These are phyloP conservation scores for Cyclotella atomus DNA, from an alignment of 108 stramenopile genomes.

Conservation along the genomic window DNA sequence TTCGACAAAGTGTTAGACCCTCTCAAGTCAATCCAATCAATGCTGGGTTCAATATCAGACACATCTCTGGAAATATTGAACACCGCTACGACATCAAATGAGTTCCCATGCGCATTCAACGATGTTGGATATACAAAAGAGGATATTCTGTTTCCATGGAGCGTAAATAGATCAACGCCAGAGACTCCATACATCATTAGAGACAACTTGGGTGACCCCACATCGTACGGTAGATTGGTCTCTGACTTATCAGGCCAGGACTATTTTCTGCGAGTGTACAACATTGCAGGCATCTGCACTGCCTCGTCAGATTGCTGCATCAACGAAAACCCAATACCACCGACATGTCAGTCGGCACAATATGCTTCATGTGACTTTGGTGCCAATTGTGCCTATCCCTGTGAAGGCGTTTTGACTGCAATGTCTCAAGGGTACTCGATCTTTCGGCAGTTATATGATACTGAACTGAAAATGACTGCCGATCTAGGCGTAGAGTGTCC, in stretches of 20 bases:
- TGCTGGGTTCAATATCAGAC: slow-evolving; percentile 29
- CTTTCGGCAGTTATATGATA: slow-evolving; percentile 24
- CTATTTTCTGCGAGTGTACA: slow-evolving; percentile 47
- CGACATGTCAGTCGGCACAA: slow-evolving; percentile 25
- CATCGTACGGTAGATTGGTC: slow-evolving; percentile 24
- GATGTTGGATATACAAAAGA: slow-evolving; percentile 38
- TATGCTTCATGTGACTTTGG: slow-evolving; percentile 45
- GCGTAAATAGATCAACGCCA: slow-evolving; percentile 2
- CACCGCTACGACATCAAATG: slow-evolving; percentile 32
- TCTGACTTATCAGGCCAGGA: slow-evolving; percentile 18
- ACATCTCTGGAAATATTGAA: slow-evolving; percentile 33
- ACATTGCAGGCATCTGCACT: slow-evolving; percentile 47
- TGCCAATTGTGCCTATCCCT: slow-evolving; percentile 42
- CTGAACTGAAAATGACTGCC: slow-evolving; percentile 39
- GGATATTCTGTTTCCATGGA: slow-evolving; percentile 38
- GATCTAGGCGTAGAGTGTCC: slow-evolving; percentile 53
- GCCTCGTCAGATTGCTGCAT: slow-evolving; percentile 37
- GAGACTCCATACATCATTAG: slow-evolving; percentile 40
- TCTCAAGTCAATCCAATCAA: slow-evolving; percentile 32
- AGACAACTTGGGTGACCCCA: slow-evolving; percentile 28
- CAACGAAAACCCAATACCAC: neutral
- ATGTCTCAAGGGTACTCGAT: slow-evolving; percentile 32
- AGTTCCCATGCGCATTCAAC: slow-evolving; percentile 32
- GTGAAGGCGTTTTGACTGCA: slow-evolving; percentile 18
- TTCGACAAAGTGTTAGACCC: slow-evolving; percentile 43